Base-by-base conservation (phyloP, 306 rosid genomes). In the Alnus rubra region DNA sequence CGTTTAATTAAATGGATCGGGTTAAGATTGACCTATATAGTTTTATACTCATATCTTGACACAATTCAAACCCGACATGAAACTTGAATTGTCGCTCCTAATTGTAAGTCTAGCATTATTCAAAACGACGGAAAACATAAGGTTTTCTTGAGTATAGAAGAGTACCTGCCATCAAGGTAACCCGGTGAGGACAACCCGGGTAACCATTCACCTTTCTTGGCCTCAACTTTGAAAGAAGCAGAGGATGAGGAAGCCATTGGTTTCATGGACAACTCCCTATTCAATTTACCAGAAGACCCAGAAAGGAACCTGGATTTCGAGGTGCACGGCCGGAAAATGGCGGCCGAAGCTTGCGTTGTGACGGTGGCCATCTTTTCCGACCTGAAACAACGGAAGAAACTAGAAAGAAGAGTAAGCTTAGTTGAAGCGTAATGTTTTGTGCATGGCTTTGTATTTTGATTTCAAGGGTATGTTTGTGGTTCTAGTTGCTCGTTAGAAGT, bases 171-270 rank as follows among this genome's bases (percentile, higher is more conserved):
- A 16, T 73, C 76, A 77, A 96, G 94, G 84, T 96, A 93, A 48
- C n/a, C 72, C 0, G 99, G 98, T 31, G 99, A 89, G 39, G 98
- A 63, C 83, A 93, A 84, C 30, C 99, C 99, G 0, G 98, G 99
- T n/a, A 96, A 39, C 99, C 99, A 96, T 74, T 90, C 96, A 75
- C 99, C 99, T 82, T 96, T 88, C 92, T 83, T 90, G 30, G 99
- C 99, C 86, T 89, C 78, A 59, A 96, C 93, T 80, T 90, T 93
- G 75, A 93, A 81, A 48, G 97, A 91, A 10, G 80, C 31, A 39
- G 88, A 73, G 4, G 91, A 77, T n/a, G 90, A 59, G 35, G 84
- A 77, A 1, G 86, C 69, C 52, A 88, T 30, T 3, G 99, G 84
- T 84, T 87, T 87, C 78, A 91, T 28, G 15, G 91, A 51, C 52